Base-by-base conservation (phyloP, 2,329 filamentous ascomycete species). In the Fusarium redolens region DNA sequence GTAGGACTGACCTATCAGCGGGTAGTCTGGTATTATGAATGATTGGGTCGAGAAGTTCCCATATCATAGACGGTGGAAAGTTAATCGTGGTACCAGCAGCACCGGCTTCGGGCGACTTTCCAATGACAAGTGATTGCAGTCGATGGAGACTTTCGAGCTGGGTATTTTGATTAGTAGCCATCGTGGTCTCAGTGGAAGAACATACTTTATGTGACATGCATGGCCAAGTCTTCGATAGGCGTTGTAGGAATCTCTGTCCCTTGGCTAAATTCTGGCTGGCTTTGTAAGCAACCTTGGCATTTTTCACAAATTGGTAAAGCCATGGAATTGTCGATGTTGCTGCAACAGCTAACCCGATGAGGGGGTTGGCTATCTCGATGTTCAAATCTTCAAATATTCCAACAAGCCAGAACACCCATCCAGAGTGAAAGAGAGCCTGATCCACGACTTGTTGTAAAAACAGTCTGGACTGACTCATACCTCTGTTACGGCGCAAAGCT, bases 321-420 rank as follows among this genome's bases (percentile, higher is more conserved):
- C 64, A 67, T 2, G 64, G 61, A 5, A 67, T 66, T 1, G 61
- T 67, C 3, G 61, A 67, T 2, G 64, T 67, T 14, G 64, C 64
- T n/a, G 64, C 61, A 17, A 67, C 64, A 2, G 64, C 61, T 4
- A 67, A 12, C 3, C 64, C 64, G 1, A 66, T 37, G 0, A 67
- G 38, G 5, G 64, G 64, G 5, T 41, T 60, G 0, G 22, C 51
- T 8, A 66, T 60, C 8, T 67, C 61, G 4, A 66, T 5, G 0
- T 54, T 59, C 8, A 67, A 40, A 11, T 67, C 51, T 14, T 67
- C 51, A 4, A 67, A 67, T 31, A 67, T 67, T 3, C 64, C 64
- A n/a, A 67, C 38, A 1, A 67, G 51, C 64, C 64, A 67, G 12
- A 66, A 67, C 9, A 67, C 64, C 64, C 64, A 67, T 1, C 64